These are phyloP conservation scores for Arctium lappa DNA, from an alignment of 129 eudicot species.

Conservation along the genomic window DNA sequence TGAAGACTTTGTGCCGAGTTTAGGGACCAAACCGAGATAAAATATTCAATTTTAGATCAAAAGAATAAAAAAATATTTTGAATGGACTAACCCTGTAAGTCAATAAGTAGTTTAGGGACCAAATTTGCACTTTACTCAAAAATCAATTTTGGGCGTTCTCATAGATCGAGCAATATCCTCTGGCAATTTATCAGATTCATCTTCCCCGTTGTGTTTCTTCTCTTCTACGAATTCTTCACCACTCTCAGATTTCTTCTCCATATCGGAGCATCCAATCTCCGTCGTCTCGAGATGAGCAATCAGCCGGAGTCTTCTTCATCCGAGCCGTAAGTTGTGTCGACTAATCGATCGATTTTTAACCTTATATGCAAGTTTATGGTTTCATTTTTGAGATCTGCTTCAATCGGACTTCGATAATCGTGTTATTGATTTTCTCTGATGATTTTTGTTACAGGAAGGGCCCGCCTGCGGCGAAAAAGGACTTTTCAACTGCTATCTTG, in stretches of 20 bases:
- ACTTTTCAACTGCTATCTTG: slow-evolving; percentile 68
- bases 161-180: slow-evolving; percentile 1
- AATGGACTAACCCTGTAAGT: not conserved
- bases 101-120: not conserved
- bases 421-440: not conserved
- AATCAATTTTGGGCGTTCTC: not conserved
- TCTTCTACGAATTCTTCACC: not conserved
- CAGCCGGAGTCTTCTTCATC: slow-evolving; percentile 54
- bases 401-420: not conserved
- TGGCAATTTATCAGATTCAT: slow-evolving; percentile 4
- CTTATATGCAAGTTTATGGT: not conserved
- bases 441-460: slow-evolving; percentile 45
- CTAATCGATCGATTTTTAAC: not conserved
- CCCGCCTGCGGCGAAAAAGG: slow-evolving; percentile 37
- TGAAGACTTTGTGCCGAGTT: not conserved
- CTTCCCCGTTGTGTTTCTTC: not conserved
- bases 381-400: not conserved
- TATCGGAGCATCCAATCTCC: slow-evolving; percentile 2
- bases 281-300: slow-evolving; percentile 31
- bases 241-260: not conserved
- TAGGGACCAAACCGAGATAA: not conserved
- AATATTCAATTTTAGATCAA: not conserved
- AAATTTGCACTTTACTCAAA: not conserved
- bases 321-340: slow-evolving; percentile 34
- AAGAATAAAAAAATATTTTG: not conserved